Evolutionary conservation across 208 protist species (phyloP).

Genomic region (Angomonas desouzai): DNA sequence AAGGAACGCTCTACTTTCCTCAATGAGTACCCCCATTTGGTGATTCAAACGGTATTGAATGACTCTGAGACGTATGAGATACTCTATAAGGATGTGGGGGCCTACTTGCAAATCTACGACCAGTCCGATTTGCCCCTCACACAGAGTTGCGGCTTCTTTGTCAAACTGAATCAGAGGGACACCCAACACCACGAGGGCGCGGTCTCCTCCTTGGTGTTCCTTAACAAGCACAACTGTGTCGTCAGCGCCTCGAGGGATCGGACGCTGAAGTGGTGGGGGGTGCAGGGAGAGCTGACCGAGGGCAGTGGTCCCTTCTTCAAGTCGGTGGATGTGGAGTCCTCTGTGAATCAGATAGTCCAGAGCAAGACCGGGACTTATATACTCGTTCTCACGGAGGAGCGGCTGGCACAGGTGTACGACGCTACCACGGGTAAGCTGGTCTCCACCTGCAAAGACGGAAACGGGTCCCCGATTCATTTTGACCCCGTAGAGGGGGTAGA

Average conservation of each 20-base stretch:
- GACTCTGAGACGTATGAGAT: background rate
- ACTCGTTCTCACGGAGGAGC: conserved; percentile 53
- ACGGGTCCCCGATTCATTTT: background rate
- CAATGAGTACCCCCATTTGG: background rate
- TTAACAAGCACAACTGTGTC: background rate
- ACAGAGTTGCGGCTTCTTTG: background rate
- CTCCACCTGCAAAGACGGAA: conserved; percentile 40
- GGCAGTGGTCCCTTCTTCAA: background rate
- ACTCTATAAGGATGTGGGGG: conserved; percentile 1
- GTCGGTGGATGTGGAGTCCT: conserved; percentile 6
- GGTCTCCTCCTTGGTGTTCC: background rate
- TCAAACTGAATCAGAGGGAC: background rate
- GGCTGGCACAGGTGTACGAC: conserved; percentile 69
- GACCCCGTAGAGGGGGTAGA: conserved; percentile 35
- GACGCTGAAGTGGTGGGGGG: background rate
- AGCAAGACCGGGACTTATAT: conserved; percentile 66
- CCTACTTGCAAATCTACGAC: background rate
- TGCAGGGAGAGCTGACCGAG: background rate
- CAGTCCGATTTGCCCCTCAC: background rate
- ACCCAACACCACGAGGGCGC: background rate
- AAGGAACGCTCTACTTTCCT: background rate
- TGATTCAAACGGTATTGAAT: background rate
- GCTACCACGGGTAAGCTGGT: conserved; percentile 53
- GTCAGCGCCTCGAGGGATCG: background rate
- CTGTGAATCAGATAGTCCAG: conserved; percentile 19